Evolutionary conservation across 2,329 filamentous ascomycete species (phyloP), one percentile per base, ranked within the genome.

Genomic region (Fusarium aywerte): DNA sequence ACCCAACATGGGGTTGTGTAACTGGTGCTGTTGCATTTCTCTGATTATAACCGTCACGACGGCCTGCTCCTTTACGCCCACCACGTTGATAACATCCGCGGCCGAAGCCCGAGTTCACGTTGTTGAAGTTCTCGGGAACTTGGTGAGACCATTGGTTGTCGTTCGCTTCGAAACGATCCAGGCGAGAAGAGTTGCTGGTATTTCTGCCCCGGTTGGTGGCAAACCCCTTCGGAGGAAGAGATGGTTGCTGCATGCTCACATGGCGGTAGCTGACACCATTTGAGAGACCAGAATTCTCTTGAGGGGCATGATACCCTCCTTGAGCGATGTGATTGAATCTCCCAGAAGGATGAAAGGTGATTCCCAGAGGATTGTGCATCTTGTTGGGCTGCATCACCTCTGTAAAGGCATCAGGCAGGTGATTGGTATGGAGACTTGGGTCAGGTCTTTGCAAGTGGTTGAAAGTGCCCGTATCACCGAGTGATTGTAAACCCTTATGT

Each of bases 1-100:
- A 29, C 12, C 52, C 45, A 15, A 32, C 23, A 21, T 62, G 53
- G 10, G 53, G 56, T 35, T 65, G 62, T 10, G 51, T 25, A 7
- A 52, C 38, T 15, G 72, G 65, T 5, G 67, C 48, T n/a, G 71
- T 72, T 32, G 39, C 61, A 15, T 64, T 72, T 45, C 71, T 57
- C 39, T 68, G 68, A 25, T 58, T 60, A 16, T 67, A 44, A 5
- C 54, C 60, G 20, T 67, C 67, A 20, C 71, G 69, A 25, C 69
- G 69, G 16, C 44, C 45, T 13, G 45, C 13, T n/a, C 45, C 58
- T 44, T 48, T 59, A 9, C 65, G 67, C 15, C 53, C 60, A 18
- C 56, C 58, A 13, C 65, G 67, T 29, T 72, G 61, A 20, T 36
- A 48, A 27, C 47, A 36, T 21, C 62, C 62, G 12, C 69, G 71